These are phyloP conservation scores for Fusarium incarnatum DNA, from an alignment of 2,329 filamentous ascomycete genomes.

Conservation along the genomic window DNA sequence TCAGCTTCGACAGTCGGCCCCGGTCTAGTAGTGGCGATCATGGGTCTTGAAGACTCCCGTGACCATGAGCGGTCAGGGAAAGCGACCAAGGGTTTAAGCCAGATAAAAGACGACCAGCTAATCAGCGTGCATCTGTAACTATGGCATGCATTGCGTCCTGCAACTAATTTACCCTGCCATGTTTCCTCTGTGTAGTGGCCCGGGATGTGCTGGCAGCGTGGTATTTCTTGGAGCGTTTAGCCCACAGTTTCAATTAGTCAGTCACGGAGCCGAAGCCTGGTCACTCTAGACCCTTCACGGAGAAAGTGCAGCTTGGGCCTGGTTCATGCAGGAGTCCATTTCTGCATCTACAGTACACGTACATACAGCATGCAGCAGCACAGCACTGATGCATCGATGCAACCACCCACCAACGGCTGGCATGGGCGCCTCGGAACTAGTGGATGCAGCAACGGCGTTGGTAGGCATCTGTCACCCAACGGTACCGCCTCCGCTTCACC, in stretches of 20 bases:
- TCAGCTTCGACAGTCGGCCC: constrained; percentile 34
- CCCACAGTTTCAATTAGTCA: constrained; percentile 10
- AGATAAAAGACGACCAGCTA: constrained; percentile 37
- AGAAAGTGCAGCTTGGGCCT: constrained; percentile 39
- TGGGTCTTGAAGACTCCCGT: constrained; percentile 43
- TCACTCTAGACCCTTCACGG: constrained; percentile 26
- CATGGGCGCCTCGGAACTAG: constrained; percentile 37
- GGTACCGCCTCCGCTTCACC: constrained; percentile 44
- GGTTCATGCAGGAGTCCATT: constrained; percentile 48
- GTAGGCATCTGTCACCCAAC: constrained; percentile 45
- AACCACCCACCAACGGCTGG: constrained; percentile 37
- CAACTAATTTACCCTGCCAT: constrained; percentile 46
- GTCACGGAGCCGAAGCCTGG: constrained; percentile 23
- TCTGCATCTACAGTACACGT: constrained; percentile 38
- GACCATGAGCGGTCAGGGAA: constrained; percentile 46
- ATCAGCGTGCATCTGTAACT: constrained; percentile 46
- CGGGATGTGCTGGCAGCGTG: constrained; percentile 43
- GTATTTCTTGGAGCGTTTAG: constrained; percentile 19
- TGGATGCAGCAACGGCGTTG: constrained; percentile 36
- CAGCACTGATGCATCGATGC: constrained; percentile 42
- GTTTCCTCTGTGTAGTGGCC: constrained; percentile 32
- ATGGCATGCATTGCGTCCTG: constrained; percentile 51
- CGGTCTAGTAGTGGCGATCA: constrained; percentile 46
- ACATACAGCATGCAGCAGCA: constrained; percentile 38
- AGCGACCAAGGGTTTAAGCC: constrained; percentile 29